Percentiles rank a stretch among this genome's conserved stretches.
Evolutionary conservation across 495 filamentous ascomycete genomes (phyloP).

Genomic region (Cenococcum geophilum): DNA sequence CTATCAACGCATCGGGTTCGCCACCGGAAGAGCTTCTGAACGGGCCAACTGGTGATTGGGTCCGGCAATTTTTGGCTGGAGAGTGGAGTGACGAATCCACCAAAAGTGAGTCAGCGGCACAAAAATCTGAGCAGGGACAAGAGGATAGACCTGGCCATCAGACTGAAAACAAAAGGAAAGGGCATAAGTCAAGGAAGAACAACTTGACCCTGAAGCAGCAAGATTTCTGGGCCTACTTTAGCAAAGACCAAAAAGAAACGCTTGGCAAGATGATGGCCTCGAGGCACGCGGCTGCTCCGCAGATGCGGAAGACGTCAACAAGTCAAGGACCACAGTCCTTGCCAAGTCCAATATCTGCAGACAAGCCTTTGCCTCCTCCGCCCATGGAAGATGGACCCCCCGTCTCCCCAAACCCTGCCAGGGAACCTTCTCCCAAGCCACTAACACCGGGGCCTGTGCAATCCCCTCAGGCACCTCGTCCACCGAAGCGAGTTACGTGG

Average conservation of each 20-base stretch:
- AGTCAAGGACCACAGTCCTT: conserved; percentile 17
- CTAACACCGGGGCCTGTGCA: conserved; percentile 4
- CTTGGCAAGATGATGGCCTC: conserved; percentile 35
- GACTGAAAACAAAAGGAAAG: conserved; percentile 10
- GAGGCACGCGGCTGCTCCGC: conserved; percentile 26
- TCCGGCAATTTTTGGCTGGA: conserved; percentile 31
- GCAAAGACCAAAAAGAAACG: conserved; percentile 24
- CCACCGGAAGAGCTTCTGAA: conserved; percentile 9
- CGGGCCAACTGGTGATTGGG: conserved; percentile 32
- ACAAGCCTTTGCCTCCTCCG: not conserved
- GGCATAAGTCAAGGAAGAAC: conserved; percentile 31
- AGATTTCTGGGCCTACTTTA: conserved; percentile 36
- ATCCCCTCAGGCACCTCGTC: conserved; percentile 20
- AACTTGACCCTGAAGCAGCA: conserved; percentile 39
- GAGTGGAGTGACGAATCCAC: conserved; percentile 25
- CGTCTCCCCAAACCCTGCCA: conserved; percentile 5
- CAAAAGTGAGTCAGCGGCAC: conserved; percentile 19
- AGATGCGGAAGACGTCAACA: conserved; percentile 17
- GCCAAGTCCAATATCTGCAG: not conserved
- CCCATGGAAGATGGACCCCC: conserved; percentile 1
- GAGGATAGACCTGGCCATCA: not conserved
- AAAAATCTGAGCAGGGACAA: not conserved
- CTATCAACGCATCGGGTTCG: not conserved
- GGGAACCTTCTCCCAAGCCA: conserved; percentile 11
- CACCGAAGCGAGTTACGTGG: conserved; percentile 34